Evolutionary conservation across 2,329 filamentous ascomycete genomes (phyloP), one percentile per base, ranked within the genome.

Genomic region (Dactylellina leptospora): DNA sequence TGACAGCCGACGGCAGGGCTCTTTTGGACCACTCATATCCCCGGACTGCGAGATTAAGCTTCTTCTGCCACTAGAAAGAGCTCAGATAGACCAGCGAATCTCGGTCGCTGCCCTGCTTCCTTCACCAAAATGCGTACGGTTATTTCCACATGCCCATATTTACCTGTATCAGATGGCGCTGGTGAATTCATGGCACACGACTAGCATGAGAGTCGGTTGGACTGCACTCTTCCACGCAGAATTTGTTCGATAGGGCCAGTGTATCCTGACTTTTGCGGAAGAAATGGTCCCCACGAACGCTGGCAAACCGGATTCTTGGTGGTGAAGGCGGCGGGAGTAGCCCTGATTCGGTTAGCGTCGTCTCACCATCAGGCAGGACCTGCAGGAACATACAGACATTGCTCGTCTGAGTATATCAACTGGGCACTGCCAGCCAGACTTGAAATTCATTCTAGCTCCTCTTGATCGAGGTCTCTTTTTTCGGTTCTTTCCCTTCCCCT

Each of bases 111-210:
- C 68, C 68, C 59, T 72, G 68, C 20, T 72, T 54, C 23, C 33
- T 18, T 64, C 36, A 28, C 27, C 42, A 58, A 72, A 60, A 63
- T 63, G 50, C 58, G 58, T 56, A 48, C 51, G 47, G 58, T 28
- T 40, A 63, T 58, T 63, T 62, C 58, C 56, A 53, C 22, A 62
- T 44, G n/a, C n/a, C 55, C 48, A 56, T 33, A 62, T 50, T 62
- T 62, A 30, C 59, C 53, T 64, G 68, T 72, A 47, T 72, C 68
- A 72, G 59, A 72, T 72, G 61, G 51, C 68, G 68, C 68, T 64
- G 59, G 53, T 51, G 58, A 28, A 58, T 38, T 54, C 50, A 68
- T 36, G 53, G 54, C 54, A 68, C 54, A 47, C 33, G 54, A 54
- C 47, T 42, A n/a, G 53, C 40, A 45, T 42, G 50, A 38, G 28